Base-by-base conservation (phyloP, 176 grass and related monocot genomes). In the Rhipidocladum racemiflorum region DNA sequence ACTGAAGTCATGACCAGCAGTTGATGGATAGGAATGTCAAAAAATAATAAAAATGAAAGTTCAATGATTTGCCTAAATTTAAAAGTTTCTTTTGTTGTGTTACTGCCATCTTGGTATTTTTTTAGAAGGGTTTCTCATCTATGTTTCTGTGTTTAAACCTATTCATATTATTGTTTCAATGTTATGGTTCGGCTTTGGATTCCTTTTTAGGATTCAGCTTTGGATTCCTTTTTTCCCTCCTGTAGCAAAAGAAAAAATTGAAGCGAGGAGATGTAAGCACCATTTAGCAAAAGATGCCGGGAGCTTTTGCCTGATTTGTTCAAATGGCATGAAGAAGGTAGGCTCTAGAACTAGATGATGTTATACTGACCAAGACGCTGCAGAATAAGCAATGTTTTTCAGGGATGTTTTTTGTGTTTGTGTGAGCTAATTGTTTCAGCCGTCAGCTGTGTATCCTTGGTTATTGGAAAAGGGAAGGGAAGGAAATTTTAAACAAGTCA, bases 1-100 rank as follows among this genome's bases (percentile, higher is more conserved):
- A 48, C 81, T 91, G 44, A 84, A 69, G 70, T 94, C 89, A 6
- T 56, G 84, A 65, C 89, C 89, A 57, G 70, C 70, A 66, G 85
- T 87, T 27, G 32, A 34, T 34, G 4, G 4, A 79, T 49, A 79
- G 39, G 61, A 65, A 51, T n/a, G 12, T 14, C 12, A 0, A 12
- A 48, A 77, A 28, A 32, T n/a, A 54, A n/a, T 54, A n/a, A 16
- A 42, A 45, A 43, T 70, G 40, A 32, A 77, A 61, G 14, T 30
- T 32, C 9, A 30, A 8, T 77, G 39, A 18, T 11, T 44, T 77
- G 39, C 2, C 51, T 55, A 55, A 9, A n/a, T 55, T 55, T 20
- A 20, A 9, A n/a, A 55, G 51, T 55, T 55, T 55, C 20, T 55
- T 55, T 55, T 55, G 7, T 20, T 2, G 7, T 55, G 51, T 55